Evolutionary conservation across 768 basidiomycete species (phyloP).

Genomic region (Rhizopogon rudus): DNA sequence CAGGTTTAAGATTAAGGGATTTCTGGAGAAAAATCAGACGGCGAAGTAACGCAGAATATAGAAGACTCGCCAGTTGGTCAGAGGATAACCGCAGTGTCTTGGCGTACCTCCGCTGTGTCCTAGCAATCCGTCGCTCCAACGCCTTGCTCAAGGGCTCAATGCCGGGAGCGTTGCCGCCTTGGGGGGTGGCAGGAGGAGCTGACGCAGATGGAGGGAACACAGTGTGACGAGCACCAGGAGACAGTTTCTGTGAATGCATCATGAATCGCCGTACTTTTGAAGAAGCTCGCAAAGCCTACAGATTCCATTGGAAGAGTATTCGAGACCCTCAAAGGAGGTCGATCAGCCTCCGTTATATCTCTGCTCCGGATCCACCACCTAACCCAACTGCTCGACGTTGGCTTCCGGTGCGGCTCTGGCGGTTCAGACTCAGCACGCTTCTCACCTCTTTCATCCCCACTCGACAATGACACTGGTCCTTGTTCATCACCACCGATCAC

Average conservation of each 20-base stretch:
- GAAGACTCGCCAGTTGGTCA: slow-evolving; percentile 75
- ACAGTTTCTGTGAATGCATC: slow-evolving; percentile 10
- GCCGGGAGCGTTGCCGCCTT: slow-evolving; percentile 12
- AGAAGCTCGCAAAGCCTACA: slow-evolving; percentile 5
- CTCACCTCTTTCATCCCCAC: slow-evolving; percentile 19
- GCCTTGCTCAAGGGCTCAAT: slow-evolving; percentile 21
- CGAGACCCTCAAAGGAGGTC: slow-evolving; percentile 19
- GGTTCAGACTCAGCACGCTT: slow-evolving; percentile 36
- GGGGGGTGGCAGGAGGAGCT: slow-evolving; percentile 43
- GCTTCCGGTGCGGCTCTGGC: slow-evolving; percentile 33
- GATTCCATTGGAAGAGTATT: slow-evolving; percentile 20
- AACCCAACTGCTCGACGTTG: slow-evolving; percentile 71
- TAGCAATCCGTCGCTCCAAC: neutral
- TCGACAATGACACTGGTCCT: slow-evolving; percentile 20
- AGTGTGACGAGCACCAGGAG: neutral
- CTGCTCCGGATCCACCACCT: slow-evolving; percentile 79
- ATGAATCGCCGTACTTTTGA: neutral
- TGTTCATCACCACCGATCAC: slow-evolving; percentile 3
- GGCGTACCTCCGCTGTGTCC: slow-evolving; percentile 57
- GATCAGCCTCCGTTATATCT: slow-evolving; percentile 22
- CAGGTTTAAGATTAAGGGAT: slow-evolving; percentile 77
- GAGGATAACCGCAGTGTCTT: slow-evolving; percentile 93
- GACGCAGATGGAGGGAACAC: slow-evolving; percentile 31
- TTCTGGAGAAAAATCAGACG: slow-evolving; percentile 44
- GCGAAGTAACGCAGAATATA: neutral